Conservation (phyloP, 83 land plant genomes). For the Larix sibirica region DNA sequence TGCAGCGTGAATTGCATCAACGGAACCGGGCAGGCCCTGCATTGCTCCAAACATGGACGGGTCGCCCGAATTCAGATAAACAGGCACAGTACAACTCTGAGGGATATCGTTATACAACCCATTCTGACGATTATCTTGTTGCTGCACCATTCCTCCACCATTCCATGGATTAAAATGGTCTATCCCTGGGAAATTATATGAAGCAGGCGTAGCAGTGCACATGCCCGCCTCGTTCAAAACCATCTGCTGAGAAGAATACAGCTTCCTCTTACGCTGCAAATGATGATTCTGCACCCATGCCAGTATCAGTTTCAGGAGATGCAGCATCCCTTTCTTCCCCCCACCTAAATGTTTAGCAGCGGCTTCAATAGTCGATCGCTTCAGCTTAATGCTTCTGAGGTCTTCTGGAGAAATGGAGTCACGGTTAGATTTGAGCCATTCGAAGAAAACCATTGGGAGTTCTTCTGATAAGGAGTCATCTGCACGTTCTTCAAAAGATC, state of each 20-base stretch:
- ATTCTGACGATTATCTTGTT: not conserved
- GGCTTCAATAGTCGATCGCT: constrained; percentile 61
- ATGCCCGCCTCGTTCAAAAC: constrained; percentile 1
- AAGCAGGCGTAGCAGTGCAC: not conserved
- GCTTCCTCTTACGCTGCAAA: constrained; percentile 39
- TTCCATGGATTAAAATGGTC: not conserved
- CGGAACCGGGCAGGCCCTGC: not conserved
- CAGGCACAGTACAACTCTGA: not conserved
- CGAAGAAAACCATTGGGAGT: constrained; percentile 57
- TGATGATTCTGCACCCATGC: constrained; percentile 71
- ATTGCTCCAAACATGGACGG: not conserved
- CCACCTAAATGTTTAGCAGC: constrained; percentile 70
- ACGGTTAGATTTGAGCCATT: constrained; percentile 68
- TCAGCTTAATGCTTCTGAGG: constrained; percentile 59
- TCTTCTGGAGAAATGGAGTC: constrained; percentile 73
- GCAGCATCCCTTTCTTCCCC: constrained; percentile 58
- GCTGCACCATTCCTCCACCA: not conserved
- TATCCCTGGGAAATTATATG: not conserved
- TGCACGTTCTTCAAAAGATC: not conserved
- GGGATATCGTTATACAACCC: not conserved
- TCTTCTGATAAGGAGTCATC: constrained; percentile 35
- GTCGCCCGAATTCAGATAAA: not conserved
- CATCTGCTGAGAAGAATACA: not conserved
- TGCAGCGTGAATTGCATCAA: constrained; percentile 4
- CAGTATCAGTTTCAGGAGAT: constrained; percentile 64